Base-by-base conservation (phyloP, 495 filamentous ascomycete genomes). In the Penicillium longicatenatum region DNA sequence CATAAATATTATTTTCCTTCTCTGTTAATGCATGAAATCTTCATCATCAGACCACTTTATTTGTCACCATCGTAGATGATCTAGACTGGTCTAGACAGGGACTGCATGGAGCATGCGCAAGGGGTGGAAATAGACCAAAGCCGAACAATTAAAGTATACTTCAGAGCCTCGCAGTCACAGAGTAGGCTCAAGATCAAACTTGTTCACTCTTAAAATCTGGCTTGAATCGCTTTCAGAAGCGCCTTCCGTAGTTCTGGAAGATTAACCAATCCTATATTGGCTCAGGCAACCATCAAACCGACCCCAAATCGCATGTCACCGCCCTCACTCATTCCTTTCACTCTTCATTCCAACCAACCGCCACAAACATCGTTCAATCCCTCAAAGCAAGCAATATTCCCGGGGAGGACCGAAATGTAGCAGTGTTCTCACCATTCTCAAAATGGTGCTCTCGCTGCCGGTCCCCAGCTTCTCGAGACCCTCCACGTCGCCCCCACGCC, bases 381-480 rank as follows among this genome's bases (percentile, higher is more conserved):
- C 19, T 42, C 3, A 45, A 46, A 44, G 19, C 19, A 42, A 43
- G 33, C 33, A 19, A 39, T 37, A 22, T 54, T 20, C 51, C 31
- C 16, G 43, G 30, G 31, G 10, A 45, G 26, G 30, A 55, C 39
- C 50, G 60, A 62, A 35, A 78, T 78, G 75, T 78, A 76, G 72
- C 62, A 69, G 52, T 17, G 44, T 35, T 43, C 49, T 29, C 37
- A 37, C 33, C 20, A 55, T 49, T 22, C 39, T 57, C 60, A 77
- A 54, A 46, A 78, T 78, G 75, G 72, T 75, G 72, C 75, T 75
- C 51, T 78, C 73, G 59, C 63, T 76, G 62, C 67, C 73, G 21
- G 68, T 75, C 51, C 71, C 74, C 52, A 63, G 66, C 69, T 75
- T 78, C 64, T 66, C 66, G 54, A 67, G 63, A 71, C 70, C 73